Percentiles rank a stretch among this genome's conserved stretches.
phyloP scores from a whole-genome alignment of 1,284 basidiomycete species.

The Moesziomyces parantarcticus region DNA sequence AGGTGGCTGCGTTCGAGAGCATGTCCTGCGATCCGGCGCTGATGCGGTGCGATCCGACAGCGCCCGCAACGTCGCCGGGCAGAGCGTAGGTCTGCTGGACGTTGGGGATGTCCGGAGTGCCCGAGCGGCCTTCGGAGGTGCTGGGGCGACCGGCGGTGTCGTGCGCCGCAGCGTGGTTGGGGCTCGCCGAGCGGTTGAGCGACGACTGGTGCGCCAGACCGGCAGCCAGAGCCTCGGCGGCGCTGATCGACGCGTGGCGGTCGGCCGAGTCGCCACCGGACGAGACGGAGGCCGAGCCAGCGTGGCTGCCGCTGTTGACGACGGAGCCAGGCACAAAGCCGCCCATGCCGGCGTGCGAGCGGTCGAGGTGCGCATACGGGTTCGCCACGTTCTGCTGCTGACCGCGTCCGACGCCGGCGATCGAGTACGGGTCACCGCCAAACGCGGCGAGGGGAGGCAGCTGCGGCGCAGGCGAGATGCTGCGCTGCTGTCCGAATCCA shows the following conservation, averaged over 20 bases:
- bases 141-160: conserved; percentile 48
- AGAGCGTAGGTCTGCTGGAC: conserved; percentile 57
- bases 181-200: conserved; percentile 25
- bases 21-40: conserved; percentile 18
- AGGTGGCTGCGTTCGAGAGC: conserved; percentile 7
- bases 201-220: conserved; percentile 37
- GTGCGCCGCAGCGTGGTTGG: conserved; percentile 4
- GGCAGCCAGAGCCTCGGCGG: conserved; percentile 35
- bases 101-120: conserved; percentile 59
- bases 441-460: conserved; percentile 58
- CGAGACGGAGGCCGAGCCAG: conserved; percentile 29
- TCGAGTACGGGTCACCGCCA: conserved; percentile 55
- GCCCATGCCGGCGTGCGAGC: conserved; percentile 23
- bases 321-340: conserved; percentile 17
- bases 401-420: conserved; percentile 51
- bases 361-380: conserved; percentile 62
- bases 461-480: conserved; percentile 45
- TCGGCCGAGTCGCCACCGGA: conserved; percentile 12
- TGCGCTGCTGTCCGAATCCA: conserved; percentile 24
- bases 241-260: conserved; percentile 20
- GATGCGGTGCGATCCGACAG: conserved; percentile 7
- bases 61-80: conserved; percentile 11
- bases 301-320: conserved; percentile 5
- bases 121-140: conserved; percentile 46
- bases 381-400: conserved; percentile 55